Evolutionary conservation across 768 basidiomycete genomes (phyloP).

Genomic region (Gautieria morchelliformis): DNA sequence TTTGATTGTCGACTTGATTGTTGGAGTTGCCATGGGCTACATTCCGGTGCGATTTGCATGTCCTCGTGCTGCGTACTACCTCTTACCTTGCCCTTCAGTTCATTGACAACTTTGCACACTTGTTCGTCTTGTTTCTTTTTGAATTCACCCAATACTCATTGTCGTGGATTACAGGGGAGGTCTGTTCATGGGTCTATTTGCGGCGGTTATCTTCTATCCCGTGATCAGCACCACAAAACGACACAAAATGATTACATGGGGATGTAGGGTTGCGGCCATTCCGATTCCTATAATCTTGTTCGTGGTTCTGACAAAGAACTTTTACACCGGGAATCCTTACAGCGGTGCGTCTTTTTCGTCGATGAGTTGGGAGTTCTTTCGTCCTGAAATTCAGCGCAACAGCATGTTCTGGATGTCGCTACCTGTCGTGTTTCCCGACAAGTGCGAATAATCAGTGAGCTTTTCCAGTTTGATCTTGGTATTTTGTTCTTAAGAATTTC

Average conservation of each 20-base stretch:
- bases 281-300: slow-evolving; percentile 72
- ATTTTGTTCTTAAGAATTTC: neutral
- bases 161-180: slow-evolving; percentile 47
- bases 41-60: slow-evolving; percentile 40
- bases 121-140: neutral
- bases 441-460: slow-evolving; percentile 49
- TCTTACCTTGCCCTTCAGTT: slow-evolving; percentile 29
- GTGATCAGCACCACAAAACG: slow-evolving; percentile 73
- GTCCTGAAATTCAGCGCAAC: neutral
- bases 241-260: slow-evolving; percentile 66
- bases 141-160: neutral
- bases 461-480: neutral
- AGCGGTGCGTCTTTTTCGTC: slow-evolving; percentile 42
- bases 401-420: slow-evolving; percentile 86
- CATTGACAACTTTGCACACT: slow-evolving; percentile 82
- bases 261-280: slow-evolving; percentile 60
- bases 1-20: slow-evolving; percentile 77
- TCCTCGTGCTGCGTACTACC: neutral
- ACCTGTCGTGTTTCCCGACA: slow-evolving; percentile 83
- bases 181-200: slow-evolving; percentile 73
- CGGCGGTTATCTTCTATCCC: slow-evolving; percentile 80
- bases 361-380: neutral
- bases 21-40: slow-evolving; percentile 79
- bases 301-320: slow-evolving; percentile 76
- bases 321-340: slow-evolving; percentile 82